phyloP scores from a whole-genome alignment of 257 asterid genomes.

The Thymus quinquecostatus region DNA sequence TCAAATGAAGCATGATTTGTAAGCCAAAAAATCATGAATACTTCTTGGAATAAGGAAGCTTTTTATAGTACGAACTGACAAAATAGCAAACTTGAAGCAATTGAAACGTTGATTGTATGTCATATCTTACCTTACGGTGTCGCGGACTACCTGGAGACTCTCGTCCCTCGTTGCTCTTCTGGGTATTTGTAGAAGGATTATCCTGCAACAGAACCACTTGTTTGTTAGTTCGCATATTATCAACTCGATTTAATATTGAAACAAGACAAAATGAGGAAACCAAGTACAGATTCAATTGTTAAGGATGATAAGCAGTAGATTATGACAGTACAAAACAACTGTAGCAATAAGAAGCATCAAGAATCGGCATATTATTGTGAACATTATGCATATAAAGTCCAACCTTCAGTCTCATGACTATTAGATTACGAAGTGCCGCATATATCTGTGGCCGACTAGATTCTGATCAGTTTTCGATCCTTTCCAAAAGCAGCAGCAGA shows the following conservation, averaged over 20 bases:
- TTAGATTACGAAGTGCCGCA: constrained; percentile 28
- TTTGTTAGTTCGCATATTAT: not conserved
- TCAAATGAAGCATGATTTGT: constrained; percentile 8
- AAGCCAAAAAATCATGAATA: constrained; percentile 6
- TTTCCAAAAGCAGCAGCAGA: constrained; percentile 13
- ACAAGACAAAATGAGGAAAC: not conserved
- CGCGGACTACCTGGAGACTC: constrained; percentile 62
- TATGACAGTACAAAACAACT: not conserved
- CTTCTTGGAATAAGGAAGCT: not conserved
- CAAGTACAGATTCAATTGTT: not conserved
- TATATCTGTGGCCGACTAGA: constrained; percentile 24
- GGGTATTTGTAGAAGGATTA: constrained; percentile 43
- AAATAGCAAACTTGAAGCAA: constrained; percentile 10
- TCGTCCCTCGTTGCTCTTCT: constrained; percentile 46
- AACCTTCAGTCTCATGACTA: constrained; percentile 54
- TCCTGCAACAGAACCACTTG: constrained; percentile 42
- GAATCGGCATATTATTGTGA: constrained; percentile 3
- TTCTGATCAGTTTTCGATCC: constrained; percentile 19
- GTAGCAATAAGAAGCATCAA: constrained; percentile 2
- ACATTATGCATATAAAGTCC: constrained; percentile 20
- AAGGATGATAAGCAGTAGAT: not conserved
- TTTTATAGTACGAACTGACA: not conserved
- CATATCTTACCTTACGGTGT: constrained; percentile 51
- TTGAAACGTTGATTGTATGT: constrained; percentile 2
- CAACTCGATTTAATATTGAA: not conserved